phyloP scores from a whole-genome alignment of 2,329 filamentous ascomycete species.

The Aspergillus puulaauensis region DNA sequence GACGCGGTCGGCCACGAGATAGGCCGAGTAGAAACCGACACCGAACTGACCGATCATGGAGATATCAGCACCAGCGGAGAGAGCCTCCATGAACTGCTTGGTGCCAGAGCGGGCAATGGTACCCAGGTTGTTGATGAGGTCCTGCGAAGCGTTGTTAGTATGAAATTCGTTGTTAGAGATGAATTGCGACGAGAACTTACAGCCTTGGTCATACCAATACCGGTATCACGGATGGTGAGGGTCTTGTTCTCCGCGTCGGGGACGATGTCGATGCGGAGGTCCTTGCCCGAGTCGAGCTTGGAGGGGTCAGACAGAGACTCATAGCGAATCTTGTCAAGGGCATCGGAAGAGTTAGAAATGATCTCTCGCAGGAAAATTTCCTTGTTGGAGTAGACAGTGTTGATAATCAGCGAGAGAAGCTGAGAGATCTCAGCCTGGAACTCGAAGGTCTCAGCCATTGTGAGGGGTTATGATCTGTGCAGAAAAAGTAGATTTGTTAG shows the following conservation, averaged over 20 bases:
- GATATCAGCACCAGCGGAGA: conserved; percentile 96
- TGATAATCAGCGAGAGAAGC: conserved; percentile 99
- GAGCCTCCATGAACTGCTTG: conserved; percentile 99
- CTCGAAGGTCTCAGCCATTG: conserved; percentile 97
- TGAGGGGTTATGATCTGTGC: conserved; percentile 35
- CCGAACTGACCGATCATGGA: conserved; percentile 99
- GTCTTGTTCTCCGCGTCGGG: conserved; percentile 98
- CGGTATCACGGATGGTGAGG: conserved; percentile 92
- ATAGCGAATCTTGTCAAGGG: conserved; percentile 99
- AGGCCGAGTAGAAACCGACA: conserved; percentile 99
- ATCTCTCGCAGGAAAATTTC: conserved; percentile 99
- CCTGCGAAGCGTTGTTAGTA: conserved; percentile 50
- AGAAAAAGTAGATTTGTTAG: conserved; percentile 3
- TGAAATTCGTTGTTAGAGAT: neutral
- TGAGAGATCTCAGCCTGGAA: conserved; percentile 99
- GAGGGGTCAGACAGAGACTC: conserved; percentile 93
- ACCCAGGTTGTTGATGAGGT: conserved; percentile 99
- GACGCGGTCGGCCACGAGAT: conserved; percentile 96
- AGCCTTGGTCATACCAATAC: conserved; percentile 99
- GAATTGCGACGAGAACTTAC: conserved; percentile 57
- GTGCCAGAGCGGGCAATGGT: conserved; percentile 98
- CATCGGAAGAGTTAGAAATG: conserved; percentile 98
- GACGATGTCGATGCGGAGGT: conserved; percentile 98
- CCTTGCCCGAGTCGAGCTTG: conserved; percentile 97
- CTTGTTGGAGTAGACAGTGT: conserved; percentile 99